Base-by-base conservation (phyloP, 495 filamentous ascomycete genomes). In the Daldinia childiae region DNA sequence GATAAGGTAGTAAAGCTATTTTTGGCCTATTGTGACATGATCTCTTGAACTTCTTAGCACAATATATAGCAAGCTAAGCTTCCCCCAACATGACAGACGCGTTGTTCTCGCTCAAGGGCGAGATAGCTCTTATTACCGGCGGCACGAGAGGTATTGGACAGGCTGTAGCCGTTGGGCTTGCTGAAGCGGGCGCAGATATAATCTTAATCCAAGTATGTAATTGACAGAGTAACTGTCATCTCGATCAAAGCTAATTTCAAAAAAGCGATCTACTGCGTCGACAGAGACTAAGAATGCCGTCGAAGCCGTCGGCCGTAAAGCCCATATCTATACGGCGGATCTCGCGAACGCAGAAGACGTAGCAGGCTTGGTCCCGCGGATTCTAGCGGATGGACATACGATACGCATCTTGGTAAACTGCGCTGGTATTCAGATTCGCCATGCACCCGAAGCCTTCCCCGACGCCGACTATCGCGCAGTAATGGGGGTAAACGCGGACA, bases 131-230 rank as follows among this genome's bases (percentile, higher is more conserved):
- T 52, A 84, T 97, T 34, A 98, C 94, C 0, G 94, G 94, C 29
- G 93, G 92, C 58, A 95, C 93, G 15, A 84, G 94, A 58, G 94
- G 94, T 24, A 97, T 98, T 58, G 94, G 94, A 15, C 89, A 92
- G 76, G 87, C 92, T 11, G 94, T 96, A 81, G 91, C 92, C 45
- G 77, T 97, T 65, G 92, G 90, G 3, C 78, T 94, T 11, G 92
- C 93, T 36, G 92, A 95, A 81, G 92, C 91, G 58, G 93, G 93
- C 45, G 93, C 93, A 66, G 92, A 97, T 77, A 84, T 95, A 63
- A 80, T 97, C 38, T 83, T 97, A 36, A 82, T 95, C 21, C 87
- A 89, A 80, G 87, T 87, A 70, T 59, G 75, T 34, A 17, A 5
- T 62, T 48, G 43, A n/a, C 12, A 41, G 1, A 32, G 15, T 24